Evolutionary conservation across 192 early-diverging fungal species (phyloP).

Genomic region (Dissophora globulifera): DNA sequence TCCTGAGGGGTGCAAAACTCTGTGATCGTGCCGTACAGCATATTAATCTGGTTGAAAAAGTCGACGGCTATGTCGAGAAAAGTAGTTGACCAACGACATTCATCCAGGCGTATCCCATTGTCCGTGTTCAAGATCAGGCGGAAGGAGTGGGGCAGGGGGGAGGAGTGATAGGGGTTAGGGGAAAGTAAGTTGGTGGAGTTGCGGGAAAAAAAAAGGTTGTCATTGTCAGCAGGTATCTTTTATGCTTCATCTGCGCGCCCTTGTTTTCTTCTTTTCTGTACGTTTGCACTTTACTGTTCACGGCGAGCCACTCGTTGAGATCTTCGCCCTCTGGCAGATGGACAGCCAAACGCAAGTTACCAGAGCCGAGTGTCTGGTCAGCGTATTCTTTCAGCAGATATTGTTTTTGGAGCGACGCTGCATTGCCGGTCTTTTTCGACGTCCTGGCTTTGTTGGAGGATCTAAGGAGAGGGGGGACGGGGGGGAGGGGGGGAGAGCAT

Average conservation of each 20-base stretch:
- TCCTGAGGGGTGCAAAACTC: conserved; percentile 89
- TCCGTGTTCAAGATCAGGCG: background rate
- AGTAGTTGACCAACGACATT: conserved; percentile 1
- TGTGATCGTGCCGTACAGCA: conserved; percentile 88
- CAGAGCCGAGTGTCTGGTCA: conserved; percentile 78
- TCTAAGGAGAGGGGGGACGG: conserved; percentile 6
- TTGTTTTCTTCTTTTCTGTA: too few relatives aligned
- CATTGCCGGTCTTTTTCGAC: conserved; percentile 66
- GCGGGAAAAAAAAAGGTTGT: too few relatives aligned
- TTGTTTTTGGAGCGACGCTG: conserved; percentile 67
- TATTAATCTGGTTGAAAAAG: conserved; percentile 97
- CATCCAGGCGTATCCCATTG: background rate
- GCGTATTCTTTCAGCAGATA: conserved; percentile 71
- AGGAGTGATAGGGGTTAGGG: too few relatives aligned
- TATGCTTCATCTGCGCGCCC: too few relatives aligned
- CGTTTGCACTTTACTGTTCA: conserved; percentile 69
- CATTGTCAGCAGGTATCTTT: background rate
- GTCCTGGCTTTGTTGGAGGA: conserved; percentile 63
- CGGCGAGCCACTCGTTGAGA: conserved; percentile 92
- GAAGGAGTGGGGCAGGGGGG: background rate
- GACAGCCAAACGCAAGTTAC: conserved; percentile 82
- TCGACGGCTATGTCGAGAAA: conserved; percentile 89
- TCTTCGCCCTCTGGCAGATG: conserved; percentile 90
- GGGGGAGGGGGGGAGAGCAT: background rate
- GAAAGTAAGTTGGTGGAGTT: too few relatives aligned